These are phyloP conservation scores for Apium graveolens DNA, from an alignment of 129 eudicot genomes.

Conservation along the genomic window DNA sequence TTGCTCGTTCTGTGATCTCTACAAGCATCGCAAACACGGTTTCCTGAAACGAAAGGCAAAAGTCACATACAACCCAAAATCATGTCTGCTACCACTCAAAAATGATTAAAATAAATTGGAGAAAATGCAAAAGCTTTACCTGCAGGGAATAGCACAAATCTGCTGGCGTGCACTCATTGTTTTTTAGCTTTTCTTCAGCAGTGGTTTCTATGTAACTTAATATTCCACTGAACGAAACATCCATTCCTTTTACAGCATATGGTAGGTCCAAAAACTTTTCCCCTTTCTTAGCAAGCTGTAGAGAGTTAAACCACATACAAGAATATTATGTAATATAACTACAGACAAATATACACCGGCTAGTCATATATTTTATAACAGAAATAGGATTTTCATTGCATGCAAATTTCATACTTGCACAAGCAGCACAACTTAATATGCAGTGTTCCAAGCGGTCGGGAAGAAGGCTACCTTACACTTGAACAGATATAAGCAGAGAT, in stretches of 20 bases:
- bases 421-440: background rate
- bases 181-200: slow-evolving; percentile 77
- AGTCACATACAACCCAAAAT: background rate
- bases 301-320: background rate
- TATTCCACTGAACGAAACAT: slow-evolving; percentile 92
- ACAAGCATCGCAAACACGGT: slow-evolving; percentile 97
- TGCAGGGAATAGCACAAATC: slow-evolving; percentile 94
- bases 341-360: background rate
- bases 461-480: background rate
- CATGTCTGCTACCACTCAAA: background rate
- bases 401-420: background rate
- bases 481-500: background rate
- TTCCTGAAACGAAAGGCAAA: slow-evolving; percentile 40
- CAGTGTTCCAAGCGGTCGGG: background rate
- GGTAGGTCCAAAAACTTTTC: slow-evolving; percentile 83
- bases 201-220: slow-evolving; percentile 85
- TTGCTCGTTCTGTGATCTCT: slow-evolving; percentile 94
- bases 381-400: background rate
- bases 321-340: background rate
- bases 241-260: slow-evolving; percentile 95
- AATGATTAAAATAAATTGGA: background rate
- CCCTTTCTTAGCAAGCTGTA: slow-evolving; percentile 94
- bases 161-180: slow-evolving; percentile 91
- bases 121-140: slow-evolving; percentile 27
- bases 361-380: background rate